Conservation (phyloP, 2,329 filamentous ascomycete genomes). For the Pseudogymnoascus sp. region DNA sequence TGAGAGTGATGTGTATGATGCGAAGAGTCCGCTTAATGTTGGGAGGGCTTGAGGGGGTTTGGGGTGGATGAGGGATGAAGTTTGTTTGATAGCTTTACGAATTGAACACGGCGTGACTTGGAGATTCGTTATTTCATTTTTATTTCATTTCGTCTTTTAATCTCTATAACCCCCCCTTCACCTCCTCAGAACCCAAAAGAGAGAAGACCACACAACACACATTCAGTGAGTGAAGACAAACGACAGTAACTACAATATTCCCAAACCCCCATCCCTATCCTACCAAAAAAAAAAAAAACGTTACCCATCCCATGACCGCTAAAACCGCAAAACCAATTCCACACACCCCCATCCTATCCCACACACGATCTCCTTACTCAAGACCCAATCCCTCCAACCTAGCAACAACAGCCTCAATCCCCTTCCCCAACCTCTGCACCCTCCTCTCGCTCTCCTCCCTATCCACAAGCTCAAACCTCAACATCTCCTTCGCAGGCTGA, state of each 20-base stretch:
- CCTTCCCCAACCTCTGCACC: constrained; percentile 19
- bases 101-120: no score
- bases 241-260: not conserved
- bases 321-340: constrained; percentile 3
- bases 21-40: constrained; percentile 50
- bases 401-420: constrained; percentile 22
- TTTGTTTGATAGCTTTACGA: no score
- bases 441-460: constrained; percentile 30
- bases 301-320: not conserved
- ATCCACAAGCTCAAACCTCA: constrained; percentile 57
- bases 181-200: no score
- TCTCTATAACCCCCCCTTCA: no score
- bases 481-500: constrained; percentile 53
- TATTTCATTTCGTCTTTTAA: no score
- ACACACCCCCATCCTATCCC: not conserved
- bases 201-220: not conserved
- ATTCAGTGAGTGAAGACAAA: not conserved
- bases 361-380: not conserved
- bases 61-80: no score
- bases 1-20: constrained; percentile 50
- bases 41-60: not conserved
- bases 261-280: not conserved
- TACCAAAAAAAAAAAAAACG: not conserved
- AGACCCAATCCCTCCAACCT: constrained; percentile 16
- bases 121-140: no score